phyloP scores from a whole-genome alignment of 176 grass and related monocot species.

The Triticum timopheevii region DNA sequence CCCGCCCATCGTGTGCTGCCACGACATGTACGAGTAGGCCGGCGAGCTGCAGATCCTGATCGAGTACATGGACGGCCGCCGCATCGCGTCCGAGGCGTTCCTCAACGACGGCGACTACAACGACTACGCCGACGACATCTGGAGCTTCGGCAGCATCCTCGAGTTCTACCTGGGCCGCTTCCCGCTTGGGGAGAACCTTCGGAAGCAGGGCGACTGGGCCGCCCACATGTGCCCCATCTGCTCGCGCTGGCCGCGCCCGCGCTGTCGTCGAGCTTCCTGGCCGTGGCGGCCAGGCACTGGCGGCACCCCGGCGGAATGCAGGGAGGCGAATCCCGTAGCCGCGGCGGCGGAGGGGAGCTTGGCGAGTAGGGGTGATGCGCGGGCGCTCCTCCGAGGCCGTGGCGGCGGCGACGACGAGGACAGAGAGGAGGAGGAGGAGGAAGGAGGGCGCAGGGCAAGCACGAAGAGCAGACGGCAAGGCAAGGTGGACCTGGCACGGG shows the following conservation, averaged over 20 bases:
- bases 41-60: slow-evolving; percentile 98
- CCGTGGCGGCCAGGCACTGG: too few relatives aligned
- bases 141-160: slow-evolving; percentile 98
- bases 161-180: slow-evolving; percentile 96
- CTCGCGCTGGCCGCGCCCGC: slow-evolving; percentile 1
- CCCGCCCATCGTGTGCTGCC: slow-evolving; percentile 79
- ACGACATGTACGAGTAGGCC: slow-evolving; percentile 90
- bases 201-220: slow-evolving; percentile 90
- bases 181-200: slow-evolving; percentile 86
- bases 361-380: too few relatives aligned
- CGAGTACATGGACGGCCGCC: slow-evolving; percentile 87
- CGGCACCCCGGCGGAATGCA: too few relatives aligned
- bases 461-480: too few relatives aligned
- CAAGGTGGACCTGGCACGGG: too few relatives aligned
- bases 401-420: too few relatives aligned
- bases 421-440: too few relatives aligned
- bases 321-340: too few relatives aligned
- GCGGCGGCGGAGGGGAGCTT: too few relatives aligned
- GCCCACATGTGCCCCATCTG: slow-evolving; percentile 86
- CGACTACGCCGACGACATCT: slow-evolving; percentile 89
- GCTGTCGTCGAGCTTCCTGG: too few relatives aligned
- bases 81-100: slow-evolving; percentile 57
- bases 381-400: too few relatives aligned
- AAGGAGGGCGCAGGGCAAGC: too few relatives aligned
- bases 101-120: slow-evolving; percentile 90